Conservation (phyloP, 768 basidiomycete species). For the Mycena metata region DNA sequence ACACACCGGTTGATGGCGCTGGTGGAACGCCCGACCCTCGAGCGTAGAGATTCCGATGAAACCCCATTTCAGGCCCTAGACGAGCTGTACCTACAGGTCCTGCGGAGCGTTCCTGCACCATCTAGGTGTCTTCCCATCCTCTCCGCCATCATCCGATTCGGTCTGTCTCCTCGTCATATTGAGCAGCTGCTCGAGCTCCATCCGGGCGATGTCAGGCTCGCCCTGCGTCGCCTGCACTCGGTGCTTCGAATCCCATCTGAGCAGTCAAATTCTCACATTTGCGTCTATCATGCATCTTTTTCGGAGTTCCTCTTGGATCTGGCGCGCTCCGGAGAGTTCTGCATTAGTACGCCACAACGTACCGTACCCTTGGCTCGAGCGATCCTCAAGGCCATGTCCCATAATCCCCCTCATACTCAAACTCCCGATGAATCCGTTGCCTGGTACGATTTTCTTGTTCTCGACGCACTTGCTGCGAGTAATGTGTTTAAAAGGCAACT, state of each 20-base stretch:
- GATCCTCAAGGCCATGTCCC: not conserved
- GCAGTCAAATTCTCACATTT: not conserved
- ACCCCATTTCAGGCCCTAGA: slow-evolving; percentile 5
- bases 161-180: not conserved
- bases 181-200: not conserved
- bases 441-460: too few relatives aligned
- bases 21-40: not conserved
- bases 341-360: not conserved
- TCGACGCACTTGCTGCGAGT: too few relatives aligned
- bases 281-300: not conserved
- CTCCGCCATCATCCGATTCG: not conserved
- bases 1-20: not conserved
- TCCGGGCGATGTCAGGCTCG: not conserved
- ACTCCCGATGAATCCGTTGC: too few relatives aligned
- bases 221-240: not conserved
- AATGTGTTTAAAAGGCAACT: too few relatives aligned
- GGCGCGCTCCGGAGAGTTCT: not conserved
- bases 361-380: not conserved
- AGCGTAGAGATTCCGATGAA: not conserved
- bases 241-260: not conserved
- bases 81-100: not conserved
- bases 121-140: not conserved
- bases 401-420: too few relatives aligned
- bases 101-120: not conserved
- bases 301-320: not conserved